Evolutionary conservation across 352 stramenopile genomes (phyloP), one percentile per base, ranked within the genome.

Genomic region (Phytopythium ostracodes): DNA sequence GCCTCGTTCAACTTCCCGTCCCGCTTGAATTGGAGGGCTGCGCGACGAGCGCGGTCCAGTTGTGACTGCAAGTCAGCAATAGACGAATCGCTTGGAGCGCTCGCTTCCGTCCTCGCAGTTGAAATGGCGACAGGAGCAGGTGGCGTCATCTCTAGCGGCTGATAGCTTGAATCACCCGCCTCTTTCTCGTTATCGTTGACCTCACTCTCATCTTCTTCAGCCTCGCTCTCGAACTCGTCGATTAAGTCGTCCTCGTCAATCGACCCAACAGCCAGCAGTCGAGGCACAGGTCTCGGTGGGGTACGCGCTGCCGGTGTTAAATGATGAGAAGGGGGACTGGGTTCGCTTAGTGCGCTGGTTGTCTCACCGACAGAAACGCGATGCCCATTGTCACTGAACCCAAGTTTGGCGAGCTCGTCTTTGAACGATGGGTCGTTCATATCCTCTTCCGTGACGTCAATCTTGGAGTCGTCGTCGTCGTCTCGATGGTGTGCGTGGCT

Each of bases 211-310:
- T 59, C 53, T 24, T 36, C 35, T 20, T 59, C 53, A 24, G 35
- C 47, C 4, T 59, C 53, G 17, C 53, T 59, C 38, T 59, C 53
- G 25, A 59, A 91, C 18, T 70, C 79, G n/a, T 91, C 80, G 38
- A 91, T 91, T 15, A 91, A 56, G 18, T 77, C 71, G 49, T 81
- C 65, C 49, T 91, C 78, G 57, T 81, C 79, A 43, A 88, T 72
- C 11, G 72, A 84, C 49, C 53, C 57, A 35, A 63, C 35, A 54
- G n/a, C 70, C 4, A 35, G 25, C 0, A 59, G 53, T 22, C 27
- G 35, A 46, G 35, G 53, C 53, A 38, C 15, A 2, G 11, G n/a
- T 4, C 22, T 59, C 15, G 11, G 22, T 7, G 22, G 24, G 5
- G 22, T 8, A 12, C 36, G 11, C 2, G 22, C 31, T 57, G 20